Percentiles rank a stretch among this genome's conserved stretches.
These are phyloP conservation scores for Ulmus americana DNA, from an alignment of 331 rosid species.

Conservation along the genomic window DNA sequence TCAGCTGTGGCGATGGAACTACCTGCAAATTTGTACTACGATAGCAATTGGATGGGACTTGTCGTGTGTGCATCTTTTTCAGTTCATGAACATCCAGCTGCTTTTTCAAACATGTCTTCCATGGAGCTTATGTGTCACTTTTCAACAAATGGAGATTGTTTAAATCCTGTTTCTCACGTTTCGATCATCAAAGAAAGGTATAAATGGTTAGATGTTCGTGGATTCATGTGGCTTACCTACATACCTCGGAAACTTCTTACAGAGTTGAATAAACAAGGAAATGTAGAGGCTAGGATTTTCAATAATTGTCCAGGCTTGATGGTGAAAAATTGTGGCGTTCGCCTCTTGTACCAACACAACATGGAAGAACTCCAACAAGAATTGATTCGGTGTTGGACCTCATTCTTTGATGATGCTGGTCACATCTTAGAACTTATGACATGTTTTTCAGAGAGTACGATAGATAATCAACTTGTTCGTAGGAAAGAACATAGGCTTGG, in stretches of 20 bases:
- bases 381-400: neutral
- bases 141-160: neutral
- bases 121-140: neutral
- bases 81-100: conserved; percentile 13
- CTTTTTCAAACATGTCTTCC: neutral
- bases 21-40: neutral
- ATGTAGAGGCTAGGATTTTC: neutral
- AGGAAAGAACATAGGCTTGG: neutral
- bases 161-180: neutral
- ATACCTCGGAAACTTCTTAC: neutral
- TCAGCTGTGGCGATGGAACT: neutral
- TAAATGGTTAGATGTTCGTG: neutral
- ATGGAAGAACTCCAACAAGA: neutral
- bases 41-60: conserved; percentile 22
- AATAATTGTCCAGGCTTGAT: neutral
- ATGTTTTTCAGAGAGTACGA: neutral
- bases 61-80: conserved; percentile 10
- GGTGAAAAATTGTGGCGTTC: conserved; percentile 4
- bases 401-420: neutral
- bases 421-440: neutral
- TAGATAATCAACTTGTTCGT: neutral
- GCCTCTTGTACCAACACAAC: conserved; percentile 3
- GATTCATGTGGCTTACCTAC: conserved; percentile 6
- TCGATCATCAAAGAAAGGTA: neutral
- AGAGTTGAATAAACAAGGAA: neutral